A percentile compares a stretch with the other conserved stretches of the same genome.
Conservation (phyloP, 1,284 basidiomycete genomes). For the Fistulinella cinereoalba region DNA sequence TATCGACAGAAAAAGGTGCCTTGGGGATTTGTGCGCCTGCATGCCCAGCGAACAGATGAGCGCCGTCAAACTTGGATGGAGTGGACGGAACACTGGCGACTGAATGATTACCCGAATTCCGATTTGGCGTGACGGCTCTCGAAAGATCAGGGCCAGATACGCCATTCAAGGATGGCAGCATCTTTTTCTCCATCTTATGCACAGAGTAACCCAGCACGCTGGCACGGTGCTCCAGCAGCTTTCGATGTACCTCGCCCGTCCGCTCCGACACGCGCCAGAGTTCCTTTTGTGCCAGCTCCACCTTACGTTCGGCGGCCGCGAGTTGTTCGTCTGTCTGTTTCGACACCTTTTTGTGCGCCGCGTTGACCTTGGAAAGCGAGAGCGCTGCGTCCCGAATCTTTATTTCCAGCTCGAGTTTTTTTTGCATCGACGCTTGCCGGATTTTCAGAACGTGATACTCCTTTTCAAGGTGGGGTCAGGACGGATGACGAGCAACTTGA, state of each 20-base stretch:
- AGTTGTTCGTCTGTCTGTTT: constrained; percentile 72
- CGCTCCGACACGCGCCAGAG: constrained; percentile 63
- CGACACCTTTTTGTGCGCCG: constrained; percentile 54
- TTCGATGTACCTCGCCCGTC: constrained; percentile 55
- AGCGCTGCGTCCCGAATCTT: constrained; percentile 79
- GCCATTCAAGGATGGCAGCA: constrained; percentile 34
- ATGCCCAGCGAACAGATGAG: constrained; percentile 78
- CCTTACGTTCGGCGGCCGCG: constrained; percentile 62
- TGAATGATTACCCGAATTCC: constrained; percentile 52
- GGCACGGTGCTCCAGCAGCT: constrained; percentile 72
- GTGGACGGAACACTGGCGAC: constrained; percentile 46
- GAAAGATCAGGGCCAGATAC: constrained; percentile 40
- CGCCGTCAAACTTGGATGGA: constrained; percentile 68
- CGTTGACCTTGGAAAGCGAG: constrained; percentile 66
- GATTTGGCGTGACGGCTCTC: constrained; percentile 51
- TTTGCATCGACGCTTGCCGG: constrained; percentile 58
- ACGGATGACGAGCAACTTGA: not conserved
- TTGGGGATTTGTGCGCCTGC: constrained; percentile 53
- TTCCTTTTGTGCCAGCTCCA: constrained; percentile 66
- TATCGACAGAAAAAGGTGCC: constrained; percentile 36
- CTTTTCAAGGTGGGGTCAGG: constrained; percentile 36
- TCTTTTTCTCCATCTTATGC: constrained; percentile 62
- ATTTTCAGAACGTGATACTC: constrained; percentile 67
- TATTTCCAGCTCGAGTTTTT: constrained; percentile 70
- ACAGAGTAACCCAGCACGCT: constrained; percentile 73